Evolutionary conservation across 1,284 basidiomycete genomes (phyloP), one percentile per base, ranked within the genome.

Genomic region (Tilletia indica): DNA sequence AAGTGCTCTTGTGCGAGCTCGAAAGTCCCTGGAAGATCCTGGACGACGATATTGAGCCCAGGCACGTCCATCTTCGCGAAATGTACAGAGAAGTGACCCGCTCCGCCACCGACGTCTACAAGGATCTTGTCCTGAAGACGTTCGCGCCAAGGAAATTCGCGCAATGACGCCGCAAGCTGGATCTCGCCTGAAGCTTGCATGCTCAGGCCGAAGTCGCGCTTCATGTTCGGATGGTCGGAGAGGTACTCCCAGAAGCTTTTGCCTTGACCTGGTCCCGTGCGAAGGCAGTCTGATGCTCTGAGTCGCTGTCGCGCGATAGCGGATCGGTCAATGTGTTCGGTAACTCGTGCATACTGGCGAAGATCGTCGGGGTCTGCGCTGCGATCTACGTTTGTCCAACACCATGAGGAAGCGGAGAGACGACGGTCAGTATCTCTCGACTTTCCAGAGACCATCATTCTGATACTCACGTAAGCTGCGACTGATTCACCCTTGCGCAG

Each of bases 51-150:
- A 3, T 42, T 38, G 12, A 64, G 38, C 19, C 61, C 61, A 42
- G 61, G 61, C 3, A 64, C 39, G 61, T 64, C 34, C 61, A 64
- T 64, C 61, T 64, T 64, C 3, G 61, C 61, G n/a, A 64, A 64
- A 16, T 64, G 61, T 3, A 64, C 61, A 36, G 34, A 38, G 14
- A 64, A 64, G 16, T 64, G 61, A 4, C 61, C 61, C 3, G 61
- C 61, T 5, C 61, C 61, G 31, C 61, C 61, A 5, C 61, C 61
- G 2, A 64, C 61, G n/a, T 64, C 61, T 8, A 64, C 61, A 14
- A 64, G n/a, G 3, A 34, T 64, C 61, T 64, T 64, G 31, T 34
- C 61, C 14, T 42, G 61, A 4, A 64, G 38, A n/a, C 61, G 61
- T 12, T 64, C 34, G 12, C 12, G 11, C 61, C 61, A 64, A 14